Base-by-base conservation (phyloP, 2,329 filamentous ascomycete genomes). In the Beauveria australis region DNA sequence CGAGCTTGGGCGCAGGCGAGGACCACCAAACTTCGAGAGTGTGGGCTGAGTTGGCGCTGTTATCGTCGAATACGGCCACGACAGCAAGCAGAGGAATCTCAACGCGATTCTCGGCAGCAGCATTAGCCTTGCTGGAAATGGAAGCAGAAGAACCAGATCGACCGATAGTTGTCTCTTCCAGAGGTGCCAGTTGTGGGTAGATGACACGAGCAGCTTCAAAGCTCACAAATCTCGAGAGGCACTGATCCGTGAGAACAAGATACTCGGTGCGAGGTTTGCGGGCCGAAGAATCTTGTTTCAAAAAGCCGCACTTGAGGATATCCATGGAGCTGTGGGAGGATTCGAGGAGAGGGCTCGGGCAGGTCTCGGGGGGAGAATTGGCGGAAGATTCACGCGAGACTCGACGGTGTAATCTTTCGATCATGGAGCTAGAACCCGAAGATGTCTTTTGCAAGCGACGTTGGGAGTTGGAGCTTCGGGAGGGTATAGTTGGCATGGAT, bases 11-110 rank as follows among this genome's bases (percentile, higher is more conserved):
- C 60, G 75, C 72, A 18, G 71, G 68, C 16, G 76, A 76, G 61
- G 75, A 78, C 81, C 81, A 84, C 81, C 81, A 84, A 2, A 84
- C 73, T 66, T 85, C 81, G 55, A 84, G 69, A 6, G 79, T 79
- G 49, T 80, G 81, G 7, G 78, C 76, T 14, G 79, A 76, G 52
- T 77, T 74, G 1, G 75, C 75, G 48, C 75, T 76, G 65, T 83
- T 81, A 33, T 81, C 78, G 33, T 76, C 76, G 63, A 82, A 83
- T 2, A 77, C 76, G 2, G 81, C 79, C 43, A 84, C 78, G 26
- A 84, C 74, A 43, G 75, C 76, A 18, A 77, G 74, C 8, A 83
- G 69, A 0, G 81, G 79, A 8, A 85, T 75, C 53, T 78, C 75
- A 37, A 80, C 66, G 19, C 75, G 74, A 60, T 74, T 64, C 52